Evolutionary conservation across 345 rosid species (phyloP).

Genomic region (Citrus unshiu): DNA sequence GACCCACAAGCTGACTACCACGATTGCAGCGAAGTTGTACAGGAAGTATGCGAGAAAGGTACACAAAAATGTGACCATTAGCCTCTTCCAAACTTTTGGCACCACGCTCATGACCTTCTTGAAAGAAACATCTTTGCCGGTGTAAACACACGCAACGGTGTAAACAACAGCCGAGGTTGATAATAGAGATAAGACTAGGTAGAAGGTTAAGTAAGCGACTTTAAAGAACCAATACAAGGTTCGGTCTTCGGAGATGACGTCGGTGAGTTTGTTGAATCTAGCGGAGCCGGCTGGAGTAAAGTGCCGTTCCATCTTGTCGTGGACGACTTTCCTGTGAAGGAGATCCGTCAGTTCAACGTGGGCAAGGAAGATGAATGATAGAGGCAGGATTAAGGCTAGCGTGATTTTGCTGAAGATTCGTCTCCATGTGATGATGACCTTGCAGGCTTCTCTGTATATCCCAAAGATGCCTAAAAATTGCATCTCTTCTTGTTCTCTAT

Average conservation of each 20-base stretch:
- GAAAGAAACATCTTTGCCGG: constrained; percentile 33
- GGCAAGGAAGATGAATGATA: constrained; percentile 49
- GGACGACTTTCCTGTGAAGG: constrained; percentile 18
- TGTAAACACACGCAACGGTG: constrained; percentile 44
- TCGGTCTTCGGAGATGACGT: constrained; percentile 25
- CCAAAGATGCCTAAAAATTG: constrained; percentile 47
- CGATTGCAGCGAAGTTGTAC: neutral
- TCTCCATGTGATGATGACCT: constrained; percentile 35
- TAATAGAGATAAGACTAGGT: constrained; percentile 34
- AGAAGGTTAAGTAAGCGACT: constrained; percentile 28
- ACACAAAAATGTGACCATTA: constrained; percentile 44
- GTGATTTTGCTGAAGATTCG: constrained; percentile 49
- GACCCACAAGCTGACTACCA: neutral
- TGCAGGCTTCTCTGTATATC: constrained; percentile 43
- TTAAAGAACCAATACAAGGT: constrained; percentile 26
- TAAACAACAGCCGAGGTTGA: constrained; percentile 59
- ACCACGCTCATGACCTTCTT: constrained; percentile 40
- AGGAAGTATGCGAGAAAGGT: constrained; percentile 15
- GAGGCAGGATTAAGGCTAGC: constrained; percentile 49
- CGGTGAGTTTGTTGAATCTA: constrained; percentile 19
- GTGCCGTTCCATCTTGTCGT: constrained; percentile 17
- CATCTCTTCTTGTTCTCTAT: constrained; percentile 57
- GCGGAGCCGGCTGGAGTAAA: constrained; percentile 23
- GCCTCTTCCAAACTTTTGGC: constrained; percentile 53
- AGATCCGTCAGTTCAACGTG: constrained; percentile 32